Conservation (phyloP, 176 grass and related monocot species). For the Carex kokanica region DNA sequence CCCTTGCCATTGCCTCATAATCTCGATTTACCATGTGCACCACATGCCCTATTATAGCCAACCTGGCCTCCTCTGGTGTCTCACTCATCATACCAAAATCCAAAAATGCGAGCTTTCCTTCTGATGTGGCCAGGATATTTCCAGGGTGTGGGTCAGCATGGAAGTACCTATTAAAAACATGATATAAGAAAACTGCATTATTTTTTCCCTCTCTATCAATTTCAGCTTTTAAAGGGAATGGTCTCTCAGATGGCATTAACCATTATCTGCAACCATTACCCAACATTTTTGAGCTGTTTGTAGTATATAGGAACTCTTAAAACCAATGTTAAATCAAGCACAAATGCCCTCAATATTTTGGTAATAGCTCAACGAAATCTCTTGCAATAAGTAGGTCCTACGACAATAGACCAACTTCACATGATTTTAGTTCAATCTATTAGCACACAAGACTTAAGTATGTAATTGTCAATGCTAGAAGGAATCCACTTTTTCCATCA, state of each 20-base stretch:
- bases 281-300: neutral
- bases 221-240: neutral
- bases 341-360: neutral
- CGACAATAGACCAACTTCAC: neutral
- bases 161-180: conserved; percentile 42
- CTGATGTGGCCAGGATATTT: conserved; percentile 87
- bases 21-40: conserved; percentile 99
- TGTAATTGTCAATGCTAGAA: neutral
- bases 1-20: conserved; percentile 91
- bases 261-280: neutral
- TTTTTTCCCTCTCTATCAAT: neutral
- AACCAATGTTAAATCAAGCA: conserved; percentile 1
- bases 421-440: neutral
- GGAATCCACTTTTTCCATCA: neutral
- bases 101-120: conserved; percentile 93
- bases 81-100: conserved; percentile 99
- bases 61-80: conserved; percentile 88
- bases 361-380: neutral
- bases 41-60: conserved; percentile 90
- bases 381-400: neutral
- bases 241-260: neutral
- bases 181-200: neutral
- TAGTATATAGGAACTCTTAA: neutral
- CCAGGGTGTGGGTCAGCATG: conserved; percentile 97
- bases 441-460: neutral